phyloP scores from a whole-genome alignment of 257 asterid genomes.

The Verbena officinalis region DNA sequence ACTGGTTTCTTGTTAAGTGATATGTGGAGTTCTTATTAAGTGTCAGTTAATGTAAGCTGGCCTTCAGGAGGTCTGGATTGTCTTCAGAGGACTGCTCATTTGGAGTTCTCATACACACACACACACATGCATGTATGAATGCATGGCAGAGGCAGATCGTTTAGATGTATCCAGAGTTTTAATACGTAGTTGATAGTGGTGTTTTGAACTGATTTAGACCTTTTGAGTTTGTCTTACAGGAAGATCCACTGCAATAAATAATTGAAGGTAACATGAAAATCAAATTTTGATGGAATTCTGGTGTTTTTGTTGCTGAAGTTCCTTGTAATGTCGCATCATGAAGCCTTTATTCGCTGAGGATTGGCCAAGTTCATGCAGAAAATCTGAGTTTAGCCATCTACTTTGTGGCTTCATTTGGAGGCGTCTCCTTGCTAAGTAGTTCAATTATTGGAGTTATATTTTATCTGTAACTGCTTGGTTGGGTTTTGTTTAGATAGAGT shows the following conservation, averaged over 20 bases:
- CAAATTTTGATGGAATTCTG: not conserved
- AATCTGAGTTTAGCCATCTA: not conserved
- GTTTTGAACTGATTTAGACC: conserved; percentile 11
- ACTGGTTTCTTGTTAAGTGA: not conserved
- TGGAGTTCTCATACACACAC: not conserved
- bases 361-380: not conserved
- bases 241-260: not conserved
- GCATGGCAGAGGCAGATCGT: not conserved
- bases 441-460: too few species aligned
- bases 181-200: not conserved
- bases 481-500: too few species aligned
- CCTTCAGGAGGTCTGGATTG: not conserved
- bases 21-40: not conserved
- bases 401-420: not conserved
- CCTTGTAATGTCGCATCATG: conserved; percentile 7
- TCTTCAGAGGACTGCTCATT: too few species aligned
- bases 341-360: not conserved
- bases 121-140: not conserved
- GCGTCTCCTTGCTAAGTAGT: not conserved
- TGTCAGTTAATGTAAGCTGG: not conserved
- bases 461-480: too few species aligned
- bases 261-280: conserved; percentile 14
- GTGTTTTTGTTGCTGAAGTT: not conserved
- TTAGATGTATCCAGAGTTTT: not conserved
- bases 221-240: conserved; percentile 9